Evolutionary conservation across 345 rosid species (phyloP), one percentile per base, ranked within the genome.

Genomic region (Brassica incana): DNA sequence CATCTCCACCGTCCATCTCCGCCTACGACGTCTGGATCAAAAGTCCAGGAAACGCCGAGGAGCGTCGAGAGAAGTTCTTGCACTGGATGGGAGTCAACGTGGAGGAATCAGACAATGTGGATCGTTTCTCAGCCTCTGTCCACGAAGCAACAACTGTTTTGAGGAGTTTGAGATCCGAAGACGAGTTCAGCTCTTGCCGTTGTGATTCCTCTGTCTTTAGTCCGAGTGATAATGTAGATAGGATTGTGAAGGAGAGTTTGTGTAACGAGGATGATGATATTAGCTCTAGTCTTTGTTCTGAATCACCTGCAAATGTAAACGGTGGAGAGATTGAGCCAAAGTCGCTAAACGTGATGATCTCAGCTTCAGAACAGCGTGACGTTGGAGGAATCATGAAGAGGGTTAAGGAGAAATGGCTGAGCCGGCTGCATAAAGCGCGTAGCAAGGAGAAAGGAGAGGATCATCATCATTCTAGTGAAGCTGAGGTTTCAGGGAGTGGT

Each of bases 381-480:
- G 27, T 71, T n/a, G 77, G 80, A 0, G 83, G 81, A 58, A 76
- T 80, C 8, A 62, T 73, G 33, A 88, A 85, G 86, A 79, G 76
- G 63, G 86, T 66, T 27, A 92, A 86, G 82, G 86, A 85, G 52
- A 70, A 85, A 69, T 94, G 98, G 97, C 64, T 94, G 68, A 80
- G 63, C 76, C 85, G 85, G 81, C 79, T 94, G 71, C 85, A 86
- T 8, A 84, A 72, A 83, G 67, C 76, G 81, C 83, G 77, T 30
- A 79, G 33, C 66, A 77, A 73, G 71, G 40, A 35, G 38, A 77
- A 40, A 67, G 9, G 25, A 8, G 59, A 15, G 74, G 54, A 50
- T n/a, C 58, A 33, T n/a, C 58, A 33, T 67, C 6, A 1, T 33
- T 80, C 38, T 50, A 84, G 76, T 74, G 84, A 81, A 65, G 85